A percentile compares a stretch with the other conserved stretches of the same genome.
Conservation (phyloP, 352 stramenopile species). For the Thalassiosira allenii region DNA sequence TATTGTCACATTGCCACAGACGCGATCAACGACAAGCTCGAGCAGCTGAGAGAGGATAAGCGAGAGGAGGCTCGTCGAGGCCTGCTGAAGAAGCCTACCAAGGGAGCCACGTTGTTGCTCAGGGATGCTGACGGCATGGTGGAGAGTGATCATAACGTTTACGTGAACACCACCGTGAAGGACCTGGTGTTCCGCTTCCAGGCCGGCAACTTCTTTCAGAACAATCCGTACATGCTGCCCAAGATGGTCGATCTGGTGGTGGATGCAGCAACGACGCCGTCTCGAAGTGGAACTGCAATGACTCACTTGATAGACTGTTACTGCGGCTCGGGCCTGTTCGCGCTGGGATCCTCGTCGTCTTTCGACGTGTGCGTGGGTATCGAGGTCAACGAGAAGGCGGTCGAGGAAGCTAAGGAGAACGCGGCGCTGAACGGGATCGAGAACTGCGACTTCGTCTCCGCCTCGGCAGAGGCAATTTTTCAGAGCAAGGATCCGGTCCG, state of each 20-base stretch:
- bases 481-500: slow-evolving; percentile 63
- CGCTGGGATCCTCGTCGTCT: slow-evolving; percentile 74
- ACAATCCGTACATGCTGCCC: slow-evolving; percentile 86
- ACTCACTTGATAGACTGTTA: slow-evolving; percentile 90
- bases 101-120: slow-evolving; percentile 88
- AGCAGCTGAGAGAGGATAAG: slow-evolving; percentile 63
- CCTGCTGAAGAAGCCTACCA: slow-evolving; percentile 69
- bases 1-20: slow-evolving; percentile 89
- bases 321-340: slow-evolving; percentile 89
- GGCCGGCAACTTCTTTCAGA: slow-evolving; percentile 90
- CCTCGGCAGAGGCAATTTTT: slow-evolving; percentile 88
- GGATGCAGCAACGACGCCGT: slow-evolving; percentile 38
- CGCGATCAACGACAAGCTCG: slow-evolving; percentile 84
- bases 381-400: slow-evolving; percentile 88
- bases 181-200: slow-evolving; percentile 85
- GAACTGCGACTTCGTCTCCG: slow-evolving; percentile 88
- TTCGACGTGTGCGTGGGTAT: slow-evolving; percentile 88
- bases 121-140: slow-evolving; percentile 83
- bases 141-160: slow-evolving; percentile 80
- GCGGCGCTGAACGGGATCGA: slow-evolving; percentile 74
- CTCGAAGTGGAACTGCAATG: slow-evolving; percentile 56
- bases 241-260: slow-evolving; percentile 84
- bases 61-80: slow-evolving; percentile 55
- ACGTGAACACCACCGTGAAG: slow-evolving; percentile 69
- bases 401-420: slow-evolving; percentile 86